A percentile compares a stretch with the other conserved stretches of the same genome.
Evolutionary conservation across 768 basidiomycete genomes (phyloP).

Genomic region (Rhodotorula babjevae): DNA sequence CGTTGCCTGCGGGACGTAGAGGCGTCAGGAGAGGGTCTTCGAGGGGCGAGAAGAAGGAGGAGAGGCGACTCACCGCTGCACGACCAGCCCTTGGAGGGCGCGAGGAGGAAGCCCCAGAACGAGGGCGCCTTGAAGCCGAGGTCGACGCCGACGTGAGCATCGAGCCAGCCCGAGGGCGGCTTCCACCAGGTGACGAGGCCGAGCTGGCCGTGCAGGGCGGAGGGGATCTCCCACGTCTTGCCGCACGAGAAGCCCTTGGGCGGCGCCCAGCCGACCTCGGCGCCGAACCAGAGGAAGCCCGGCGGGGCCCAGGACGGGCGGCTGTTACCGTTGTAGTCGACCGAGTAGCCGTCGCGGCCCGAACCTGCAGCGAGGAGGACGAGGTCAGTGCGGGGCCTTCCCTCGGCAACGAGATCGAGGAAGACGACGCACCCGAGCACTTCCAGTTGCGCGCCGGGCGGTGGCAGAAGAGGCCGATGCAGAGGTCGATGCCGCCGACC

Average conservation of each 20-base stretch:
- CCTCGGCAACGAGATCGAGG: background rate
- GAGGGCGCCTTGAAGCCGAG: background rate
- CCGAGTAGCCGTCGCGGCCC: conserved; percentile 6
- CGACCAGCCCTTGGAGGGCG: background rate
- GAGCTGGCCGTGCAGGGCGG: background rate
- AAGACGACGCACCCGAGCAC: background rate
- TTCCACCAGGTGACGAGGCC: conserved; percentile 2
- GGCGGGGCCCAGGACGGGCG: background rate
- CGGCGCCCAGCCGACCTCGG: background rate
- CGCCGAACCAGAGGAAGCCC: conserved; percentile 1
- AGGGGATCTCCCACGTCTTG: background rate
- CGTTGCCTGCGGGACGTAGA: background rate
- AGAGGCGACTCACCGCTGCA: background rate
- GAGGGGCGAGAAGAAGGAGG: background rate
- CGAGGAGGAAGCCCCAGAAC: conserved; percentile 1
- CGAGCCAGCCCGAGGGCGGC: conserved; percentile 4
- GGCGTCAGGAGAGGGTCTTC: background rate
- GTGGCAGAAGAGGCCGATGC: conserved; percentile 8
- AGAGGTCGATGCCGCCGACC: conserved; percentile 2
- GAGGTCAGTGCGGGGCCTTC: background rate
- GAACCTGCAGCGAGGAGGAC: background rate
- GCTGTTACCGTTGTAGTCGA: conserved; percentile 5
- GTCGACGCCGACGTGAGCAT: background rate
- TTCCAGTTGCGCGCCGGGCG: conserved; percentile 8
- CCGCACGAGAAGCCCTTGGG: background rate